Evolutionary conservation across 805 yeast genomes (phyloP).

Genomic region (Priceomyces medius): DNA sequence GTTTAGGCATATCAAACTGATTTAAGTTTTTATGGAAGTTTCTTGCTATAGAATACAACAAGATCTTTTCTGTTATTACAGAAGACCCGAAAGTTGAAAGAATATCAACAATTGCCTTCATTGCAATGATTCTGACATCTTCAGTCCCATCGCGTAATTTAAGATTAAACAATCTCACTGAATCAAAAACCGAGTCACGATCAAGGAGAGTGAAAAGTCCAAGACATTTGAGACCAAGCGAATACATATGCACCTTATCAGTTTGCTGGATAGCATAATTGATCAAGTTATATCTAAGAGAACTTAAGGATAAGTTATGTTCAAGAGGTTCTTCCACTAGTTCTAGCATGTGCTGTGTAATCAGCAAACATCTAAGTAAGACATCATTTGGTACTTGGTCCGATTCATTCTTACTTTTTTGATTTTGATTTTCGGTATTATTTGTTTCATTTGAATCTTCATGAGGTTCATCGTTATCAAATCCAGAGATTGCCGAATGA

Average conservation of each 20-base stretch:
- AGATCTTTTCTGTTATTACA: constrained; percentile 52
- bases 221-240: constrained; percentile 68
- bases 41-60: constrained; percentile 63
- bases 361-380: constrained; percentile 60
- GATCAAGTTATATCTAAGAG: constrained; percentile 73
- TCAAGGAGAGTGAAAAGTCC: constrained; percentile 81
- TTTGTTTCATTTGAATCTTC: constrained; percentile 27
- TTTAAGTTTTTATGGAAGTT: constrained; percentile 66
- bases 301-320: constrained; percentile 61
- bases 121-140: constrained; percentile 56
- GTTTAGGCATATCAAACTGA: constrained; percentile 53
- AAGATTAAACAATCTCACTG: constrained; percentile 63
- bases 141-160: constrained; percentile 69
- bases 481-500: constrained; percentile 44
- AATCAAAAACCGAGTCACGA: constrained; percentile 56
- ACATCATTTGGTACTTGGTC: constrained; percentile 45
- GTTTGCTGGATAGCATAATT: constrained; percentile 61
- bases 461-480: constrained; percentile 24
- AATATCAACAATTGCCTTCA: constrained; percentile 74
- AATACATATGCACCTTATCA: constrained; percentile 55
- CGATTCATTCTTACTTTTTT: constrained; percentile 38
- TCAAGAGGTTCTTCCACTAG: constrained; percentile 62
- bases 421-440: constrained; percentile 29
- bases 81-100: constrained; percentile 72
- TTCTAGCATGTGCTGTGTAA: constrained; percentile 69